These are phyloP conservation scores for Cercospora sp. DNA, from an alignment of 2,329 filamentous ascomycete species.

Conservation along the genomic window DNA sequence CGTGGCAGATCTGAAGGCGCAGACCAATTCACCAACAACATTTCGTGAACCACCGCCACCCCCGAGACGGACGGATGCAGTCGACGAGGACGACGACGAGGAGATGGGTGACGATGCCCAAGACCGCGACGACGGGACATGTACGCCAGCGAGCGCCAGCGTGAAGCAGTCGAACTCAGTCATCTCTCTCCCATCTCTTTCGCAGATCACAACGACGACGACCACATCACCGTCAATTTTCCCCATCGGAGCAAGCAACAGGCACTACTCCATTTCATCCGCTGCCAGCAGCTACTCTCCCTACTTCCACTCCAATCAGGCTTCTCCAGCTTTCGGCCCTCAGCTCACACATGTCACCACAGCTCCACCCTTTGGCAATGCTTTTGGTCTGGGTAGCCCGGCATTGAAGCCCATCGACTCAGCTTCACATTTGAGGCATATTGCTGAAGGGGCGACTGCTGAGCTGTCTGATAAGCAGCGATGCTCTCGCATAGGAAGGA, in stretches of 20 bases:
- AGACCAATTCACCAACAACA: slow-evolving; percentile 37
- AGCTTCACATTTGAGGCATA: slow-evolving; percentile 28
- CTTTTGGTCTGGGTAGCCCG: slow-evolving; percentile 41
- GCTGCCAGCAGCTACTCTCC: slow-evolving; percentile 40
- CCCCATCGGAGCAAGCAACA: slow-evolving; percentile 26
- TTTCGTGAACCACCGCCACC: slow-evolving; percentile 24
- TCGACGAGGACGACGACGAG: slow-evolving; percentile 50
- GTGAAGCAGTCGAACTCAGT: slow-evolving; percentile 27
- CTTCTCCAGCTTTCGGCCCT: slow-evolving; percentile 61
- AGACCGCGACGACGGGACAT: slow-evolving; percentile 14
- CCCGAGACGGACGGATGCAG: slow-evolving; percentile 36
- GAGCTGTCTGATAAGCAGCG: slow-evolving; percentile 32
- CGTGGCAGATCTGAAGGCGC: slow-evolving; percentile 72
- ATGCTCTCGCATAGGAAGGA: slow-evolving; percentile 23
- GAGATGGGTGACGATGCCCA: slow-evolving; percentile 58
- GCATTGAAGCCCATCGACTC: slow-evolving; percentile 58
- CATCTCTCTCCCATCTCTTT: slow-evolving; percentile 43
- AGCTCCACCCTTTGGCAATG: slow-evolving; percentile 23
- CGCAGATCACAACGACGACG: slow-evolving; percentile 46
- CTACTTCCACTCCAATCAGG: slow-evolving; percentile 49
- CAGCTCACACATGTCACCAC: slow-evolving; percentile 33
- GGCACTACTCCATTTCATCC: slow-evolving; percentile 44
- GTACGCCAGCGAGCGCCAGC: slow-evolving; percentile 38
- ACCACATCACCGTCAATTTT: slow-evolving; percentile 35
- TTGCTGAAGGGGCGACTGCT: slow-evolving; percentile 32